These are phyloP conservation scores for Leavenworthia alabamica DNA, from an alignment of 345 rosid species.

Conservation along the genomic window DNA sequence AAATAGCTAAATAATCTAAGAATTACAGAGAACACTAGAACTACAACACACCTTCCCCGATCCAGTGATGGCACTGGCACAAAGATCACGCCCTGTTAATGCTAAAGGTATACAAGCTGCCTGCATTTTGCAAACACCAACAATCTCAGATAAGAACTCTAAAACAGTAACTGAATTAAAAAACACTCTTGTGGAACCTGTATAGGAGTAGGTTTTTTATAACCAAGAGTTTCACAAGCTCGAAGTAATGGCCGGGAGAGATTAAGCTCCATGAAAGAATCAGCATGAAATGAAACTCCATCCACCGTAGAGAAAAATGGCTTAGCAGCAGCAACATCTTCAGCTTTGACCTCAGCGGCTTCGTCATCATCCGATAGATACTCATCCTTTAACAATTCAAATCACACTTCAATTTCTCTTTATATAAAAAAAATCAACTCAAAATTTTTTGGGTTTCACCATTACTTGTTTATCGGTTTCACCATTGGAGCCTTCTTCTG, in stretches of 20 bases:
- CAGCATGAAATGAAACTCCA: constrained; percentile 75
- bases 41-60: constrained; percentile 82
- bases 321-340: constrained; percentile 36
- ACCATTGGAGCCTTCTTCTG: constrained; percentile 38
- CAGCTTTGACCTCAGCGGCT: constrained; percentile 32
- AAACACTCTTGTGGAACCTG: constrained; percentile 51
- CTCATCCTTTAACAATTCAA: no score
- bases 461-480: constrained; percentile 62
- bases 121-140: constrained; percentile 33
- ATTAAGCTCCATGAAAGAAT: constrained; percentile 83
- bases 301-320: constrained; percentile 62
- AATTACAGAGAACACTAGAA: no score
- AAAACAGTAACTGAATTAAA: not conserved
- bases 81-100: constrained; percentile 85
- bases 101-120: constrained; percentile 92
- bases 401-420: no score
- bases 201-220: constrained; percentile 85
- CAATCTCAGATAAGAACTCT: not conserved
- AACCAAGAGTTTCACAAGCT: constrained; percentile 88
- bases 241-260: constrained; percentile 86
- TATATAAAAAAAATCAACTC: no score
- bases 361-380: constrained; percentile 61
- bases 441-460: no score
- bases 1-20: not conserved
- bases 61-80: constrained; percentile 97